Evolutionary conservation across 352 stramenopile species (phyloP), one percentile per base, ranked within the genome.

Genomic region (Phytophthora agathidicida): DNA sequence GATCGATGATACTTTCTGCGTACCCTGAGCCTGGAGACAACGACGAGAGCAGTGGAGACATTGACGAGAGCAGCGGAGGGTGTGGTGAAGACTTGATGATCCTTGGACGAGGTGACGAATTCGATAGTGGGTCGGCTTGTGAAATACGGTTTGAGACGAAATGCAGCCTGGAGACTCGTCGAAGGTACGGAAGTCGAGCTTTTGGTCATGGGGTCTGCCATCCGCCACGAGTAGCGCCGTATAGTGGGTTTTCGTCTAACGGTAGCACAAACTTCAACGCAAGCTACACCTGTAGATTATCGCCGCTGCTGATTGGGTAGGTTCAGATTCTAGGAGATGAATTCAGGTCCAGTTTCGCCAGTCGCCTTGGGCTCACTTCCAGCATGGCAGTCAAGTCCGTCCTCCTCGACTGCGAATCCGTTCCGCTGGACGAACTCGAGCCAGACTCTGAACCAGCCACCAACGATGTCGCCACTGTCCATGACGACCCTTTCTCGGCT

Each of bases 121-220:
- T 46, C 24, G 42, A 62, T 36, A 55, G 53, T 62, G 32, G 33
- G 36, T 16, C 42, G 33, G 41, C 20, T 33, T 41, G 19, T 8
- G 9, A 20, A 27, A 20, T 8, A 26, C 8, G 35, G 2, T 8
- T 47, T 57, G 48, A 57, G 48, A 57, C 35, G 26, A 19, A 42
- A 7, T 27, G 22, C n/a, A 4, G 6, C 23, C 20, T 11, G 22
- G 3, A 0, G 8, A 16, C 16, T 16, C 30, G 11, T 3, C 8
- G 30, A 36, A 36, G 30, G n/a, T n/a, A n/a, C n/a, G n/a, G n/a
- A n/a, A n/a, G n/a, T n/a, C n/a, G n/a, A n/a, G n/a, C n/a, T n/a
- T n/a, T n/a, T n/a, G n/a, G n/a, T n/a, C n/a, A n/a, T n/a, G n/a
- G n/a, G n/a, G n/a, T n/a, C n/a, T n/a, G n/a, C n/a, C n/a, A n/a